Conservation (phyloP, 1,284 basidiomycete species). For the Hemileia vastatrix region DNA sequence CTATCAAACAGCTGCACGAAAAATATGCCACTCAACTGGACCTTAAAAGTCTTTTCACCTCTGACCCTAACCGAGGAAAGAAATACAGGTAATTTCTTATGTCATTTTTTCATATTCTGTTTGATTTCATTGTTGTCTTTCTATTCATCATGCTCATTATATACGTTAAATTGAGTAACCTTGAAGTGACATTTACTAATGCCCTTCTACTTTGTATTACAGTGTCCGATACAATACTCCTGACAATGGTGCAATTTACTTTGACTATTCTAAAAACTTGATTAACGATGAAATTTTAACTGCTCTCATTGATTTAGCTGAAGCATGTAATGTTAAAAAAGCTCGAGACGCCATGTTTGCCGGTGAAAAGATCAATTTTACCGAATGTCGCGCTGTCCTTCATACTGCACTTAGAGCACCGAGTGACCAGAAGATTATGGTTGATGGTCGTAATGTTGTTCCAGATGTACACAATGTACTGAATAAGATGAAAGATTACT, state of each 20-base stretch:
- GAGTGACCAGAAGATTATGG: too few relatives aligned
- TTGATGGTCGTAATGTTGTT: constrained; percentile 81
- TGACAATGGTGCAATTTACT: constrained; percentile 63
- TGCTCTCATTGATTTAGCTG: constrained; percentile 64
- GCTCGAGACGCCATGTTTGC: constrained; percentile 86
- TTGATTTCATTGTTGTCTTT: too few relatives aligned
- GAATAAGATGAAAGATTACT: constrained; percentile 82
- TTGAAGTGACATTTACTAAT: too few relatives aligned
- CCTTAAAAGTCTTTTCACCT: constrained; percentile 80
- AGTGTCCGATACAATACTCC: too few relatives aligned
- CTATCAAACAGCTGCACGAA: too few relatives aligned
- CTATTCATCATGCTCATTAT: too few relatives aligned
- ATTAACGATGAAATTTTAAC: constrained; percentile 68
- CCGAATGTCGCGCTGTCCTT: constrained; percentile 88
- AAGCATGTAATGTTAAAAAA: constrained; percentile 72
- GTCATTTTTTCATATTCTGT: too few relatives aligned
- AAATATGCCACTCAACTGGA: constrained; percentile 68
- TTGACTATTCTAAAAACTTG: constrained; percentile 96
- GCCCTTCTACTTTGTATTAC: constrained; percentile 67
- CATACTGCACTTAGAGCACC: constrained; percentile 89
- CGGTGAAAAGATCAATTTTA: constrained; percentile 95
- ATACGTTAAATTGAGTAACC: too few relatives aligned
- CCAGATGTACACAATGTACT: constrained; percentile 75
- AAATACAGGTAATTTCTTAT: too few relatives aligned
- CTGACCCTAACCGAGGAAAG: constrained; percentile 73